Evolutionary conservation across 2,329 filamentous ascomycete species (phyloP), one percentile per base, ranked within the genome.

Genomic region (Eurotiales sp.): DNA sequence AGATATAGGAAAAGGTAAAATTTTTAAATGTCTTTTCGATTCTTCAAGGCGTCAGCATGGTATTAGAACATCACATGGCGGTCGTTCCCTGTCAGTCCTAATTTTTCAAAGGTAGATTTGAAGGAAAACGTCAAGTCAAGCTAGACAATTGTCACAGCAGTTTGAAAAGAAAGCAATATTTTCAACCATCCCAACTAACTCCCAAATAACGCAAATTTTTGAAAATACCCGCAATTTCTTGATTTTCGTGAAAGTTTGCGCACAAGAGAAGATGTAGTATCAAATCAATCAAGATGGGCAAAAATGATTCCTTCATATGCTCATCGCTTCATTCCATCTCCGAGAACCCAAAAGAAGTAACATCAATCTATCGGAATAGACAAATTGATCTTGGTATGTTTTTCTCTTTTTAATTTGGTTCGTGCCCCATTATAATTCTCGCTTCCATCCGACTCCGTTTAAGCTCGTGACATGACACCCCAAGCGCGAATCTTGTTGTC

Each of bases 401-500:
- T 48, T 48, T 39, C 15, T 19, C 17, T 30, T 30, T 37, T 37
- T 17, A 15, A 37, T 21, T 37, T 37, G 34, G 17, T 37, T 42
- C 32, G 27, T 50, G 37, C 47, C 39, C 25, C 37, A 36, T 44
- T 42, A 34, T 21, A 42, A 25, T 34, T 39, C 23, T 37, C 25
- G 37, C 34, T 50, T 56, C 50, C 56, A 27, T 47, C 51, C 52
- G 51, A 45, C 51, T 43, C 56, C 59, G 65, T 68, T 65, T 89
- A 91, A 78, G 87, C 88, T 77, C 90, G 84, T 76, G 89, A 93
- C 90, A 96, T 95, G 72, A 96, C 90, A 79, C 90, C 90, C 90
- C 90, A 96, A 67, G 89, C 90, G 70, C 91, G 88, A 81, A 96
- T 96, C 81, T 95, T 87, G 86, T 96, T 97, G 82, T 99, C 93